Evolutionary conservation across 805 yeast species (phyloP).

Genomic region (Yamadazyma takamatsuzukensis): DNA sequence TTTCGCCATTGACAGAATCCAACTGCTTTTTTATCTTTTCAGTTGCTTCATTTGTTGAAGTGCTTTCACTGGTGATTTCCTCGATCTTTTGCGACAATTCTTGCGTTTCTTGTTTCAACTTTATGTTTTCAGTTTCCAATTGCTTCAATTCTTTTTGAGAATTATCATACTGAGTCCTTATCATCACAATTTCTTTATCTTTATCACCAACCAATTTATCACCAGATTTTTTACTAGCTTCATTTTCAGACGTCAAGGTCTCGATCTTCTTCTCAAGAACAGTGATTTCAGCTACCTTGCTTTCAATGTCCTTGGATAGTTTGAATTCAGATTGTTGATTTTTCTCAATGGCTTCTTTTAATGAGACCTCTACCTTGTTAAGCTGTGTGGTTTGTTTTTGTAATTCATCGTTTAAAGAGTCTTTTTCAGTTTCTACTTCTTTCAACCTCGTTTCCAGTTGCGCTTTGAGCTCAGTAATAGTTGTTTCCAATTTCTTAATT

Average conservation of each 20-base stretch:
- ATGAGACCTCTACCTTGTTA: neutral
- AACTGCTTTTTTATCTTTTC: no score
- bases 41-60: no score
- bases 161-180: neutral
- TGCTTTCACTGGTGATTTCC: no score
- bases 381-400: constrained; percentile 1
- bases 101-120: neutral
- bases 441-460: constrained; percentile 9
- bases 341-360: no score
- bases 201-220: no score
- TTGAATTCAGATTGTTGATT: no score
- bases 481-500: constrained; percentile 40
- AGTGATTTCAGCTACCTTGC: no score
- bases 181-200: neutral
- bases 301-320: no score
- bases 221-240: no score
- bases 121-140: neutral
- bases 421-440: constrained; percentile 2
- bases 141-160: constrained; percentile 4
- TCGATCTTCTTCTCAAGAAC: no score
- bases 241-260: neutral
- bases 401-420: constrained; percentile 2
- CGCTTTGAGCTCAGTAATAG: constrained; percentile 13
- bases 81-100: no score
- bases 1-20: neutral